A percentile compares a stretch with the other conserved stretches of the same genome.
Conservation (phyloP, 495 filamentous ascomycete species). For the Haplographium delicatum region DNA sequence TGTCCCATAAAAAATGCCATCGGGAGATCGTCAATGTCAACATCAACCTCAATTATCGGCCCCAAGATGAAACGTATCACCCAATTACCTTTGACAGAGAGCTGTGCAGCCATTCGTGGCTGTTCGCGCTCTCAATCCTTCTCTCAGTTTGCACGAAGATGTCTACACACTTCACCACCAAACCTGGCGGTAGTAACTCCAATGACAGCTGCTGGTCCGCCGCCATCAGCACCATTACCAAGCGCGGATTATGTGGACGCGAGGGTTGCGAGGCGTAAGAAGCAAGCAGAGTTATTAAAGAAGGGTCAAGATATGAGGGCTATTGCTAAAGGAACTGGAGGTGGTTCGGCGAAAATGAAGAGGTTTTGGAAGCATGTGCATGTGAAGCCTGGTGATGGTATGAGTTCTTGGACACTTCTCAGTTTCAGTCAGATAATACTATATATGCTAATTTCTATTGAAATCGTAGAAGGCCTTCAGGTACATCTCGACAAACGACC, state of each 20-base stretch:
- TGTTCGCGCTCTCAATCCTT: slow-evolving; percentile 9
- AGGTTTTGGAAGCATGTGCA: slow-evolving; percentile 82
- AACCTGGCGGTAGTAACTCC: slow-evolving; percentile 49
- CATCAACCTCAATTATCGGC: not conserved
- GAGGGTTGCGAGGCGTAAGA: slow-evolving; percentile 46
- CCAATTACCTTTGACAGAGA: slow-evolving; percentile 26
- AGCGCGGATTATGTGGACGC: slow-evolving; percentile 43
- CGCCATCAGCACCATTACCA: slow-evolving; percentile 68
- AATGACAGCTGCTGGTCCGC: slow-evolving; percentile 76
- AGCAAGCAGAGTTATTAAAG: slow-evolving; percentile 49
- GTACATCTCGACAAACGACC: slow-evolving; percentile 77
- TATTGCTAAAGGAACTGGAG: slow-evolving; percentile 29
- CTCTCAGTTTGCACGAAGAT: slow-evolving; percentile 13
- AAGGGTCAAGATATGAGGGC: slow-evolving; percentile 40
- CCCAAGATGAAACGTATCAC: slow-evolving; percentile 32
- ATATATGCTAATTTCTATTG: not conserved
- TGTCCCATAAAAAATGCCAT: slow-evolving; percentile 1
- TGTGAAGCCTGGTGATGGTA: slow-evolving; percentile 53
- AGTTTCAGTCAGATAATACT: too few species aligned
- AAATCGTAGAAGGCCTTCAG: slow-evolving; percentile 52
- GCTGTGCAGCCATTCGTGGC: slow-evolving; percentile 15
- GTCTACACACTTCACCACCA: slow-evolving; percentile 36
- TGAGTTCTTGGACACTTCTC: too few species aligned
- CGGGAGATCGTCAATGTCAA: not conserved
- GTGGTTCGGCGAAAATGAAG: slow-evolving; percentile 48